phyloP scores from a whole-genome alignment of 83 land plant genomes.

The Picea abies region DNA sequence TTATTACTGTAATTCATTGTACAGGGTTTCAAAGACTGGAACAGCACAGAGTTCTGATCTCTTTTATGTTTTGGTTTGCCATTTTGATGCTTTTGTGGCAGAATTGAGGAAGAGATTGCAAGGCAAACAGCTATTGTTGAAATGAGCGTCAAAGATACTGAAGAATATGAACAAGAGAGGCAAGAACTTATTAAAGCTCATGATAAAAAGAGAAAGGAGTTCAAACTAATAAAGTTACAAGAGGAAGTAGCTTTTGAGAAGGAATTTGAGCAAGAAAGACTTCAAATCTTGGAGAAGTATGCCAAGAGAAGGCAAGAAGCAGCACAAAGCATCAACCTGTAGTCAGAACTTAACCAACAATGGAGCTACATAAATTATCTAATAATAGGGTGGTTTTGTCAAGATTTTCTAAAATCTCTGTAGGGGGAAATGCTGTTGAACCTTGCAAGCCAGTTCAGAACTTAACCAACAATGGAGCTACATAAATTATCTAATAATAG shows the following conservation, averaged over 20 bases:
- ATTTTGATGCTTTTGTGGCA: conserved; percentile 20
- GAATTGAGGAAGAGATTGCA: conserved; percentile 38
- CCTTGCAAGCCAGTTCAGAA: no score
- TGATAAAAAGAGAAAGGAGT: conserved; percentile 44
- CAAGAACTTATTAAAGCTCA: conserved; percentile 39
- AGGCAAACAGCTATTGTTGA: conserved; percentile 31
- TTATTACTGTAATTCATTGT: no score
- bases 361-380: no score
- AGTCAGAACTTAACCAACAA: no score
- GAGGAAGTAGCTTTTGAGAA: conserved; percentile 51
- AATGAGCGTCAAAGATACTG: conserved; percentile 48
- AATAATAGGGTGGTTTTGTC: no score
- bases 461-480: no score
- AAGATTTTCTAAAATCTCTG: no score
- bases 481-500: no score
- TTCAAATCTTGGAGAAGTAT: conserved; percentile 47
- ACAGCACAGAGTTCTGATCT: no score
- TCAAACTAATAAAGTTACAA: conserved; percentile 42
- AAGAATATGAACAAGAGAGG: conserved; percentile 44
- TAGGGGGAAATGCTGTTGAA: no score
- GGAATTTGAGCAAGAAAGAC: conserved; percentile 39
- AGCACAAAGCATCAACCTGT: background rate
- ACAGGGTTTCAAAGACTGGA: no score
- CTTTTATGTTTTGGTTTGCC: no score
- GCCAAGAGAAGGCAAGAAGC: background rate